Conservation (phyloP, 179 eudicot genomes). For the Sideroxylon spinosum region DNA sequence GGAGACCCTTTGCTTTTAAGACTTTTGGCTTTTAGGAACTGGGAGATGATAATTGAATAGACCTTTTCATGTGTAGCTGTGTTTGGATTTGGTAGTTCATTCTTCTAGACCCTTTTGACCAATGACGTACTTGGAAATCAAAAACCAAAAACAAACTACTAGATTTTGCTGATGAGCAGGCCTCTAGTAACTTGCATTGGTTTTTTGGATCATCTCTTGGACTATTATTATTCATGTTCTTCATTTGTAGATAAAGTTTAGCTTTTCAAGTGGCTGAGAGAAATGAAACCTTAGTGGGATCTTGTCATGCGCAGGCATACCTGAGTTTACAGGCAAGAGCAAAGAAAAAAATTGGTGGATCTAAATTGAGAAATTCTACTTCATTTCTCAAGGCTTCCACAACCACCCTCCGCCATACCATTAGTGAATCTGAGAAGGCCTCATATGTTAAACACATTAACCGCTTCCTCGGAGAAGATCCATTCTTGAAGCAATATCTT, state of each 20-base stretch:
- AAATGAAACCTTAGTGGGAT: background rate
- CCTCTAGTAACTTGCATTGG: background rate
- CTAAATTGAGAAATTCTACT: slow-evolving; percentile 19
- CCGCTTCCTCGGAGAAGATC: slow-evolving; percentile 61
- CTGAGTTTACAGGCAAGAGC: slow-evolving; percentile 12
- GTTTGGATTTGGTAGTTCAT: background rate
- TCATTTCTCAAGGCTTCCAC: slow-evolving; percentile 70
- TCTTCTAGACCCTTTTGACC: background rate
- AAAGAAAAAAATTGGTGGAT: background rate
- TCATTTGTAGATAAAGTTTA: background rate
- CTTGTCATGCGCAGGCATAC: slow-evolving; percentile 11
- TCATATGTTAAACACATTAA: slow-evolving; percentile 74
- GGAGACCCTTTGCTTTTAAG: background rate
- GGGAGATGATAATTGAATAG: background rate
- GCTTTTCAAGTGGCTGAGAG: background rate
- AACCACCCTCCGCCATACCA: slow-evolving; percentile 68
- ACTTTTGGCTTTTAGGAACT: background rate
- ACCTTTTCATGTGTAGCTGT: background rate
- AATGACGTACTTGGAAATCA: background rate
- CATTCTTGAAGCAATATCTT: slow-evolving; percentile 57
- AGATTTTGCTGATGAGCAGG: slow-evolving; percentile 1
- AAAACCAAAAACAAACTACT: background rate
- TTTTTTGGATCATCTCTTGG: background rate
- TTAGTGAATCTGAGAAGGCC: slow-evolving; percentile 69
- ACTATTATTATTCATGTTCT: slow-evolving; percentile 1